These are phyloP conservation scores for Cytospora piceae DNA, from an alignment of 2,329 filamentous ascomycete species.

Conservation along the genomic window DNA sequence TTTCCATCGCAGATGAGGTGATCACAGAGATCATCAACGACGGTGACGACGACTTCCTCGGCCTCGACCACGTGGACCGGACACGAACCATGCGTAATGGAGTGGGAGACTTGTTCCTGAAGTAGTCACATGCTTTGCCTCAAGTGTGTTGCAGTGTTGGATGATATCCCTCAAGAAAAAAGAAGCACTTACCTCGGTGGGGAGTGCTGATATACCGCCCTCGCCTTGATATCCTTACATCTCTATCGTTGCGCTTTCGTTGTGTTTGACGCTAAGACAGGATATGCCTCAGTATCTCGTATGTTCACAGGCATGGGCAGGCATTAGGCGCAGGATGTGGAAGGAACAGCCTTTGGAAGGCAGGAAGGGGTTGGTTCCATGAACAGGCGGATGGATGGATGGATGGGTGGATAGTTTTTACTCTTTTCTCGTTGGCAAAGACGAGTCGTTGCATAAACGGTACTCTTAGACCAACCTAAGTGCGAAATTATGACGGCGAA, in stretches of 20 bases:
- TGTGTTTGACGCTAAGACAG: slow-evolving; percentile 2
- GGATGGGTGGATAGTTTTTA: not conserved
- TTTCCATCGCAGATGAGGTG: slow-evolving; percentile 54
- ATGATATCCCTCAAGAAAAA: not conserved
- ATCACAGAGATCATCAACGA: slow-evolving; percentile 54
- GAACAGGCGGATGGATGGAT: slow-evolving; percentile 11
- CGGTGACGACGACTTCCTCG: slow-evolving; percentile 64
- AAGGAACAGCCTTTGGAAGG: slow-evolving; percentile 12
- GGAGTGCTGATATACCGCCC: not conserved
- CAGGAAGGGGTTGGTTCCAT: slow-evolving; percentile 18
- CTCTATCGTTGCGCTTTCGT: not conserved
- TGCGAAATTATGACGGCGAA: slow-evolving; percentile 19
- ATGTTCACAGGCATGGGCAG: slow-evolving; percentile 26
- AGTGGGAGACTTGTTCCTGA: slow-evolving; percentile 65
- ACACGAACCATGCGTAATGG: slow-evolving; percentile 62
- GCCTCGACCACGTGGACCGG: slow-evolving; percentile 68
- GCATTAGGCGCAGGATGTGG: slow-evolving; percentile 26
- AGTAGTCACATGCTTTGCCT: slow-evolving; percentile 32
- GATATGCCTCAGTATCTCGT: slow-evolving; percentile 1
- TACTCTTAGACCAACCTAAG: slow-evolving; percentile 27
- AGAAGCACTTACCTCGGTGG: not conserved
- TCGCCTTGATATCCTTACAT: not conserved
- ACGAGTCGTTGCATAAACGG: slow-evolving; percentile 30
- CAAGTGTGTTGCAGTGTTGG: not conserved
- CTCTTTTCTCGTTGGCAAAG: slow-evolving; percentile 20